A percentile compares a stretch with the other conserved stretches of the same genome.
Evolutionary conservation across 371 early-diverging fungal species (phyloP).

Genomic region (Actinomortierella wolfii): DNA sequence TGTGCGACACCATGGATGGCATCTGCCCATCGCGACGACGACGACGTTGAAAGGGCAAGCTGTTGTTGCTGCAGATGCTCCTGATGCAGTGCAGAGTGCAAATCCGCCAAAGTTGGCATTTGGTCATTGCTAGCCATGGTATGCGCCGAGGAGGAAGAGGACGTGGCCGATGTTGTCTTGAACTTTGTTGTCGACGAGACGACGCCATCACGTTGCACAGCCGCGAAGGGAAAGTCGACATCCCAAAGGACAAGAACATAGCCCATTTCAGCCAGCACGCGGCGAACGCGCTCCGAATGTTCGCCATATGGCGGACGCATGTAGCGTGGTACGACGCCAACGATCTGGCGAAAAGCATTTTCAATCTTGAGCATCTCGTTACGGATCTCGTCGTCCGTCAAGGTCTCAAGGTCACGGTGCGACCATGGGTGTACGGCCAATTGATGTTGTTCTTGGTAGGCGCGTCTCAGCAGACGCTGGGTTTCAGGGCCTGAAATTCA

Average conservation of each 20-base stretch:
- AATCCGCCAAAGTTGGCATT: neutral
- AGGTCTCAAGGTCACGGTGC: constrained; percentile 46
- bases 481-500: constrained; percentile 24
- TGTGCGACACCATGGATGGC: constrained; percentile 29
- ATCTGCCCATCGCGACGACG: constrained; percentile 21
- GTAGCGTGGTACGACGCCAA: constrained; percentile 59
- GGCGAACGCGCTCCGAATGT: constrained; percentile 53
- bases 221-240: constrained; percentile 39
- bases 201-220: neutral
- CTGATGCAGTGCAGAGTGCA: neutral
- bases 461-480: constrained; percentile 43
- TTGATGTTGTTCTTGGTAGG: constrained; percentile 51
- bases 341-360: constrained; percentile 49
- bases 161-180: neutral
- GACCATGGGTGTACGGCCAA: constrained; percentile 65
- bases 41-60: neutral
- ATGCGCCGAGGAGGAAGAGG: neutral
- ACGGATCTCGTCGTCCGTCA: constrained; percentile 29
- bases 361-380: constrained; percentile 48
- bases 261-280: constrained; percentile 49
- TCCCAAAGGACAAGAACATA: constrained; percentile 58
- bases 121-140: constrained; percentile 2
- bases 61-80: neutral
- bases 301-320: constrained; percentile 66
- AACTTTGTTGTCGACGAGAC: too few species aligned